Evolutionary conservation across 1,139 yeast genomes (phyloP), one percentile per base, ranked within the genome.

Genomic region (Lodderomyces orthopsilosis): DNA sequence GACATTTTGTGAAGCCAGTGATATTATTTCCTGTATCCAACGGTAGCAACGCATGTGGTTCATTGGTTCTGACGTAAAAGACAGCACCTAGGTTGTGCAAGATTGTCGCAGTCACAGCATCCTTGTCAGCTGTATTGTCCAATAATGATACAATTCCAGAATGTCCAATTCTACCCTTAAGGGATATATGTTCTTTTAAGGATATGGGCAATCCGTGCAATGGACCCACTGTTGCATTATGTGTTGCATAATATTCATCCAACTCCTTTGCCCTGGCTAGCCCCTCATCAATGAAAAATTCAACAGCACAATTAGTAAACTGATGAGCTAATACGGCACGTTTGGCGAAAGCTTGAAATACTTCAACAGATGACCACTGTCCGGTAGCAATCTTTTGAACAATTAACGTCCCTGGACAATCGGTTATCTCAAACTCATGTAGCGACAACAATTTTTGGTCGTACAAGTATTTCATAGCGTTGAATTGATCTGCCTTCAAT

Each of bases 81-180:
- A 67, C 66, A 0, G 70, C 71, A 1, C 72, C 73, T 37, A 56
- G 42, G 1, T 57, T 51, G 43, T 61, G 51, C 27, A 66, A 53
- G 32, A 64, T 43, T 12, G 49, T 43, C 2, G 62, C 67, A 28
- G 67, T 49, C 1, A 55, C 60, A 1, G 66, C 52, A 50, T 65
- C 70, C 13, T 54, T 46, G 0, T 56, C 60, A 32, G 82, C 68
- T 30, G 81, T 60, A 54, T 77, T 69, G 40, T 70, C 77, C 38
- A 83, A 61, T 57, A 68, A 59, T 1, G 79, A 71, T 24, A 82
- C 89, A 64, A 77, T 81, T 15, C 84, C 77, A 39, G 80, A 86
- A 55, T 80, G 81, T 23, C 86, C 78, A 52, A 74, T 68, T 51
- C 66, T 78, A 18, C 79, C 84, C 43, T 67, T 71, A 55, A 70